Base-by-base conservation (phyloP, 202 grass and related monocot species). In the Zoysia matrella region DNA sequence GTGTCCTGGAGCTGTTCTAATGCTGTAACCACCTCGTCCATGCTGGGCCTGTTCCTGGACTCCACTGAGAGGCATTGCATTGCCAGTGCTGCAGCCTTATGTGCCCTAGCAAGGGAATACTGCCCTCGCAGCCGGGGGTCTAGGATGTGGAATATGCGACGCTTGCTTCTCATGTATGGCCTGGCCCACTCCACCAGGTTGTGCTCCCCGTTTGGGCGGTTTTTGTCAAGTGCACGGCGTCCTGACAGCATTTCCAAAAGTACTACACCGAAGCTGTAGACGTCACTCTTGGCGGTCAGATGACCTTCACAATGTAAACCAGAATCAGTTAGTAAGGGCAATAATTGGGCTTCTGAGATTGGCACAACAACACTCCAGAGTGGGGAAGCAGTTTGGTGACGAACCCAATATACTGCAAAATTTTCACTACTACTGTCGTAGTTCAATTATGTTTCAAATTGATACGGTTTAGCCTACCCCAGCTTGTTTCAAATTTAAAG, bases 201-300 rank as follows among this genome's bases (percentile, higher is more conserved):
- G 74, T 94, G 89, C 84, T 94, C 83, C 8, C 92, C 89, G 0
- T 55, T 77, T 0, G 92, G 92, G 41, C 89, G 89, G 72, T 94
- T 94, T 65, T 94, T 94, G 84, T 94, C 92, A 30, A 94, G n/a
- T 3, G 92, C 89, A 0, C 92, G 72, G 7, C 83, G 86, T 15
- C 89, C 89, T 4, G 92, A 89, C 22, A 94, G 40, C 84, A 94
- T 82, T 69, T 94, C 92, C 39, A 94, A 64, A 13, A 94, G 86
- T 53, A 94, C 92, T 3, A 94, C 92, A 4, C 92, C 92, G 5
- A 91, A 94, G 64, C 86, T 89, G 70, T 94, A 94, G 14, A 94
- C 92, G 6, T 94, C 92, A 0, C 92, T 94, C 78, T 91, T 94
- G 6, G 84, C 12, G 11, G 92, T 94, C 73, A 94, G 77, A 55